Percentiles rank a stretch among this genome's conserved stretches.
These are phyloP conservation scores for Omphalotus guepiniiformis DNA, from an alignment of 768 basidiomycete genomes.

Conservation along the genomic window DNA sequence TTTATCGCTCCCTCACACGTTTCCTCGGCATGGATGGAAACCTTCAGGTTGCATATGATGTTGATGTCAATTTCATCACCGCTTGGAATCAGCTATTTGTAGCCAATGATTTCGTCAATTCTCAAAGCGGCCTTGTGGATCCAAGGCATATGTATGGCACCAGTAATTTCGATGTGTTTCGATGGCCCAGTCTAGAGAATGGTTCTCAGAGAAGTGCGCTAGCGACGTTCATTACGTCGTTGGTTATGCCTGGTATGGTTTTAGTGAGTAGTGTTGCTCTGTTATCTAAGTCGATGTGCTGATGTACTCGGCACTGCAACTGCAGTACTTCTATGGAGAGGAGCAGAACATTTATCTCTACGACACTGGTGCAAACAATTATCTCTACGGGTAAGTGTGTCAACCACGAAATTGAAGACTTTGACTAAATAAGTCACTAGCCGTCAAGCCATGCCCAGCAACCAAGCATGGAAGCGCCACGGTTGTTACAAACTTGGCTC, in stretches of 20 bases:
- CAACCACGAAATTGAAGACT: neutral
- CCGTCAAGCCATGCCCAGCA: conserved; percentile 88
- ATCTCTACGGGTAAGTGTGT: conserved; percentile 72
- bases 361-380: conserved; percentile 88
- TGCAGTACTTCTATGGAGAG: conserved; percentile 81
- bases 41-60: conserved; percentile 83
- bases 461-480: conserved; percentile 86
- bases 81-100: conserved; percentile 93
- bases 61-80: conserved; percentile 76
- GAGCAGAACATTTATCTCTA: conserved; percentile 88
- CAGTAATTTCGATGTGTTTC: conserved; percentile 93
- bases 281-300: conserved; percentile 7
- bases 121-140: conserved; percentile 59
- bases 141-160: conserved; percentile 88
- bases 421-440: conserved; percentile 31
- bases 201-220: conserved; percentile 75
- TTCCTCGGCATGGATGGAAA: conserved; percentile 98
- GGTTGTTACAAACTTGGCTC: conserved; percentile 92
- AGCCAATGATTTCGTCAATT: conserved; percentile 82
- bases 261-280: conserved; percentile 42
- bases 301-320: conserved; percentile 8
- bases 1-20: conserved; percentile 80
- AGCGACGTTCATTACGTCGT: conserved; percentile 70
- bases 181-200: conserved; percentile 87
- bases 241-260: conserved; percentile 88